phyloP scores from a whole-genome alignment of 2,329 filamentous ascomycete species.

The Teratosphaeria pseudoeucalypti region DNA sequence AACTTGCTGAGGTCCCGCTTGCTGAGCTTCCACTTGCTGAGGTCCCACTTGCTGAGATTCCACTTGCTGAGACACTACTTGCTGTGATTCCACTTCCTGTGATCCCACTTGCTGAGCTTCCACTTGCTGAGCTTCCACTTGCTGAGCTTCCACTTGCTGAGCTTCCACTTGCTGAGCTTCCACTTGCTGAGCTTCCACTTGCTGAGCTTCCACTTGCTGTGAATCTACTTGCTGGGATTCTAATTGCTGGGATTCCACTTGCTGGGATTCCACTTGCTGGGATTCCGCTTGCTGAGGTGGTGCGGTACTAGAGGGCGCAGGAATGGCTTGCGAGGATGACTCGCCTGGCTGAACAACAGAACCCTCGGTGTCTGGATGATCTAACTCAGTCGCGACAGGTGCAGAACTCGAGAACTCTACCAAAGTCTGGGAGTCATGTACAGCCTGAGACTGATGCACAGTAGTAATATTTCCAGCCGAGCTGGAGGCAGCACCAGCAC shows the following conservation, averaged over 20 bases:
- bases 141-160: no score
- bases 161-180: no score
- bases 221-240: background rate
- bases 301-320: background rate
- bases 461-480: background rate
- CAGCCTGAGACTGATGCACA: slow-evolving; percentile 4
- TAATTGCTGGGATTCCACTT: background rate
- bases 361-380: background rate
- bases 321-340: background rate
- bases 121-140: no score
- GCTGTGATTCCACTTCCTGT: no score
- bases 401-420: slow-evolving; percentile 3
- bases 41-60: no score
- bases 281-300: background rate
- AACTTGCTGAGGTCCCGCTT: no score
- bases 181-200: no score
- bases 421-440: slow-evolving; percentile 10
- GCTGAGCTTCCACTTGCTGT: no score
- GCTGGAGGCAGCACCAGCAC: background rate
- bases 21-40: no score
- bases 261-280: background rate
- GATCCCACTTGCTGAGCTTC: no score
- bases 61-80: no score
- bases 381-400: background rate
- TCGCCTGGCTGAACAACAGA: background rate